phyloP scores from a whole-genome alignment of 305 asterid genomes.

The Nicotiana rustica region DNA sequence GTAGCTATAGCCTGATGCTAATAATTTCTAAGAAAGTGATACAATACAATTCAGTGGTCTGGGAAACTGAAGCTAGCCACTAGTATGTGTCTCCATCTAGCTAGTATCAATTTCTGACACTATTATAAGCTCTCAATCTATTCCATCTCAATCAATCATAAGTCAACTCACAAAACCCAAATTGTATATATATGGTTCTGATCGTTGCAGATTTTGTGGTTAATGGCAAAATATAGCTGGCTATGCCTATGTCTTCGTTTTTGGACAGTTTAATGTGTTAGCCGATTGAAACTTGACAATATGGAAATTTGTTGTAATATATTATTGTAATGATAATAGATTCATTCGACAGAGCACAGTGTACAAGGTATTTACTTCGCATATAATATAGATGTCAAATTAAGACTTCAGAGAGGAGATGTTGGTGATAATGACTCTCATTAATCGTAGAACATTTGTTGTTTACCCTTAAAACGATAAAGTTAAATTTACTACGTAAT shows the following conservation, averaged over 20 bases:
- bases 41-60: conserved; percentile 21
- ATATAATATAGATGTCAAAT: no score
- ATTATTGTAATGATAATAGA: no score
- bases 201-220: neutral
- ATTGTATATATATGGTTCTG: conserved; percentile 33
- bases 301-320: no score
- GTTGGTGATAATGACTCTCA: no score
- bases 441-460: no score
- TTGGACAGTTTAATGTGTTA: neutral
- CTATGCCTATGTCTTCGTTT: neutral
- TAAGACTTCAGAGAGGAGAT: no score
- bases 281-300: no score
- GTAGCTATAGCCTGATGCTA: neutral
- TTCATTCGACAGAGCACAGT: no score
- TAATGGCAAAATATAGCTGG: neutral
- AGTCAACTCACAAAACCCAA: neutral
- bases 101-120: neutral
- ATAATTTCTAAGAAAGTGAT: neutral
- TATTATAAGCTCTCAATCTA: conserved; percentile 31
- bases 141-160: conserved; percentile 19
- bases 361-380: no score
- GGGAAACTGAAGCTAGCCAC: conserved; percentile 41
- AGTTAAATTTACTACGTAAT: no score
- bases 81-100: conserved; percentile 3
- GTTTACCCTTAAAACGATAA: no score